A percentile compares a stretch with the other conserved stretches of the same genome.
phyloP scores from a whole-genome alignment of 2,329 filamentous ascomycete species.

The Paecilomyces formosus region DNA sequence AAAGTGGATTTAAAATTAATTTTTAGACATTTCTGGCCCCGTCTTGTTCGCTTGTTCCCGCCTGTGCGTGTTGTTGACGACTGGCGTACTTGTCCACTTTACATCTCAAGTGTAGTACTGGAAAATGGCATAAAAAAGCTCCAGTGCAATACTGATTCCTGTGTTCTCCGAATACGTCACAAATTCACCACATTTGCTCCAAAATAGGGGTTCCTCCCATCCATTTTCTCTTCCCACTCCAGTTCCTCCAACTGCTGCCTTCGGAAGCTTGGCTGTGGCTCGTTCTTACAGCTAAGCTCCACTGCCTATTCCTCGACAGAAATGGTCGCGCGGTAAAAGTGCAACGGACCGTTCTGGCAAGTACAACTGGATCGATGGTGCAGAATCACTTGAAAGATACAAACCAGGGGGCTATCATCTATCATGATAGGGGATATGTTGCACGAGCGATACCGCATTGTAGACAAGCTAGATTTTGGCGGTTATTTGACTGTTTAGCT shows the following conservation, averaged over 20 bases:
- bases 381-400: slow-evolving; percentile 24
- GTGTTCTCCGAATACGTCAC: too few relatives aligned
- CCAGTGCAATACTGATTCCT: background rate
- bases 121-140: background rate
- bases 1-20: background rate
- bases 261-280: too few relatives aligned
- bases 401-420: slow-evolving; percentile 24
- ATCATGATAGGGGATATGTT: slow-evolving; percentile 25
- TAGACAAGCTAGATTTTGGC: slow-evolving; percentile 37
- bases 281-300: too few relatives aligned
- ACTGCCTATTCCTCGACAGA: too few relatives aligned
- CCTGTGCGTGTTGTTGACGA: background rate
- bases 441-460: slow-evolving; percentile 27
- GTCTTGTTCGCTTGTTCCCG: background rate
- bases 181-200: too few relatives aligned
- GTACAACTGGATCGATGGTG: slow-evolving; percentile 23
- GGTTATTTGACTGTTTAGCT: slow-evolving; percentile 38
- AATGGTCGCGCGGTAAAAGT: too few relatives aligned
- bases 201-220: too few relatives aligned
- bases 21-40: background rate
- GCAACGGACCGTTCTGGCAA: too few relatives aligned
- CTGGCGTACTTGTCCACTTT: background rate
- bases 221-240: too few relatives aligned
- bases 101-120: background rate
- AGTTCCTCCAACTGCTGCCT: too few relatives aligned